Evolutionary conservation across 176 grass and related monocot genomes (phyloP).

Genomic region (Thinopyrum elongatum): DNA sequence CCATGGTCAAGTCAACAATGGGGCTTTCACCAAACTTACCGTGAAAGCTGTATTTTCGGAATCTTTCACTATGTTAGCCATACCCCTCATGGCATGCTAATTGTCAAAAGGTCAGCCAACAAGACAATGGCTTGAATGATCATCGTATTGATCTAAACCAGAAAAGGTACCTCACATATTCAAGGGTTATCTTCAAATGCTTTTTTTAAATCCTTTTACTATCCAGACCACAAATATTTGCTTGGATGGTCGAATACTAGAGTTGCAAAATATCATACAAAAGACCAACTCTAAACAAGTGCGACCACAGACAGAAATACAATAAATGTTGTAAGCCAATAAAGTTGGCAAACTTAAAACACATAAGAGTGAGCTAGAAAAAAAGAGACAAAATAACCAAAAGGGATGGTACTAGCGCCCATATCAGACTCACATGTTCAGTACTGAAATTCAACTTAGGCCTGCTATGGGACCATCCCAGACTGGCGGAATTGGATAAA

Average conservation of each 20-base stretch:
- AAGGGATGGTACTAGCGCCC: no score
- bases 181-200: not conserved
- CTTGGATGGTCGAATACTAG: not conserved
- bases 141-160: not conserved
- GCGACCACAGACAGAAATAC: not conserved
- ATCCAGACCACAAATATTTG: not conserved
- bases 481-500: not conserved
- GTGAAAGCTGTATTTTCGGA: not conserved
- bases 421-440: no score
- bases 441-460: not conserved
- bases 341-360: no score
- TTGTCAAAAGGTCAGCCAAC: not conserved
- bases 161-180: not conserved
- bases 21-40: not conserved
- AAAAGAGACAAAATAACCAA: no score
- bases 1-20: not conserved
- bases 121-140: not conserved
- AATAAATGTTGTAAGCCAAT: not conserved
- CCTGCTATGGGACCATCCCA: no score
- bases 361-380: no score
- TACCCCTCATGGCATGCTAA: not conserved
- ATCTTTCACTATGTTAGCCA: not conserved
- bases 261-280: no score
- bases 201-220: no score
- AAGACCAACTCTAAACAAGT: no score